Conservation (phyloP, 192 early-diverging fungal species). For the Coemansia sp. region DNA sequence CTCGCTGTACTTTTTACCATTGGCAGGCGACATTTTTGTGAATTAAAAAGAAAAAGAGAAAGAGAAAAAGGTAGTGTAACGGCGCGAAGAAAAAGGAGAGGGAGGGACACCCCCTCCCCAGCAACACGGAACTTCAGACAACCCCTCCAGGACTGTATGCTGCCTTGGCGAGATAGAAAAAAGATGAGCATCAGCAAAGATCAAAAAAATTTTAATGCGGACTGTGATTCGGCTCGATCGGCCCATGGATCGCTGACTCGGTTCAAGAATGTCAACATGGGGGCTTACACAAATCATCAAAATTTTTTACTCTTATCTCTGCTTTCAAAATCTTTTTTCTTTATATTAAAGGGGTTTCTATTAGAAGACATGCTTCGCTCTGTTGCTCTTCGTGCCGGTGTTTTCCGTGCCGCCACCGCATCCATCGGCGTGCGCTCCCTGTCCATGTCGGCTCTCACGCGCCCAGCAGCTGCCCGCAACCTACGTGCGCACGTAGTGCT, state of each 20-base stretch:
- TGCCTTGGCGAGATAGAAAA: too few species aligned
- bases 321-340: neutral
- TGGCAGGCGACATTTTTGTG: slow-evolving; percentile 21
- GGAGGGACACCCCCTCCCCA: neutral
- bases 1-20: slow-evolving; percentile 71
- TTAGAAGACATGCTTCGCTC: slow-evolving; percentile 44
- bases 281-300: neutral
- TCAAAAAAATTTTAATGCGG: too few species aligned
- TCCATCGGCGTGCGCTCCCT: slow-evolving; percentile 27
- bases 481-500: neutral
- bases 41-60: slow-evolving; percentile 1
- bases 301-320: neutral
- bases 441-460: slow-evolving; percentile 32
- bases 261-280: too few species aligned
- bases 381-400: slow-evolving; percentile 28
- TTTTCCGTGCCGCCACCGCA: slow-evolving; percentile 7
- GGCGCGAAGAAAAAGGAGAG: neutral
- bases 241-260: too few species aligned
- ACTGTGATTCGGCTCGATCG: too few species aligned
- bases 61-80: neutral
- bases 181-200: too few species aligned
- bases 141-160: too few species aligned
- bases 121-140: neutral
- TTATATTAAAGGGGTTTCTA: neutral
- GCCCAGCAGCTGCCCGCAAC: slow-evolving; percentile 24